Conservation (phyloP, 768 basidiomycete genomes). For the Suillus occidentalis region DNA sequence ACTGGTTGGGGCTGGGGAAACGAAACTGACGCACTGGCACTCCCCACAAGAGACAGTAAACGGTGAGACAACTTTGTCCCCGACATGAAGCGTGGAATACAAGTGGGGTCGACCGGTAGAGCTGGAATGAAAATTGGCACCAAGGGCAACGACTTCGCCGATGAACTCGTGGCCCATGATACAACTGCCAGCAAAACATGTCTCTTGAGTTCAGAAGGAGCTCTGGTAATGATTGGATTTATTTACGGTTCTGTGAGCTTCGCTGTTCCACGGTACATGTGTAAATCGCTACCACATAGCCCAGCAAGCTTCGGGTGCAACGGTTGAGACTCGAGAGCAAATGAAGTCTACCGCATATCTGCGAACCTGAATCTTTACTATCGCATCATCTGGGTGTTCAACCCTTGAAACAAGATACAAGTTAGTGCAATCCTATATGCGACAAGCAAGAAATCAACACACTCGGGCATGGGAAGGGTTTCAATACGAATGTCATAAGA, state of each 20-base stretch:
- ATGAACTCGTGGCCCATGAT: slow-evolving; percentile 78
- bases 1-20: not conserved
- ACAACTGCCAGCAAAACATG: slow-evolving; percentile 39
- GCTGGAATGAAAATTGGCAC: slow-evolving; percentile 50
- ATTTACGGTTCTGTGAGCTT: slow-evolving; percentile 53
- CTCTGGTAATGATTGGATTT: not conserved
- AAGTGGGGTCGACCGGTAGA: slow-evolving; percentile 54
- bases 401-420: slow-evolving; percentile 42
- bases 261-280: slow-evolving; percentile 68
- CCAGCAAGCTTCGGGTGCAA: slow-evolving; percentile 51
- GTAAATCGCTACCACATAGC: slow-evolving; percentile 75
- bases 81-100: slow-evolving; percentile 63
- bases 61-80: slow-evolving; percentile 78
- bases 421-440: not conserved
- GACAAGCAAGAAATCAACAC: slow-evolving; percentile 25
- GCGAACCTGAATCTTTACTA: slow-evolving; percentile 69
- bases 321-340: not conserved
- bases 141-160: slow-evolving; percentile 69
- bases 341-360: not conserved
- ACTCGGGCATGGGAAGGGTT: slow-evolving; percentile 53
- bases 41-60: slow-evolving; percentile 85
- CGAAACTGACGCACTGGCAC: slow-evolving; percentile 59
- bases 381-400: slow-evolving; percentile 72
- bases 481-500: slow-evolving; percentile 74
- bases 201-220: not conserved